These are phyloP conservation scores for Chaetomiaceae sp. DNA, from an alignment of 2,329 filamentous ascomycete genomes.

Conservation along the genomic window DNA sequence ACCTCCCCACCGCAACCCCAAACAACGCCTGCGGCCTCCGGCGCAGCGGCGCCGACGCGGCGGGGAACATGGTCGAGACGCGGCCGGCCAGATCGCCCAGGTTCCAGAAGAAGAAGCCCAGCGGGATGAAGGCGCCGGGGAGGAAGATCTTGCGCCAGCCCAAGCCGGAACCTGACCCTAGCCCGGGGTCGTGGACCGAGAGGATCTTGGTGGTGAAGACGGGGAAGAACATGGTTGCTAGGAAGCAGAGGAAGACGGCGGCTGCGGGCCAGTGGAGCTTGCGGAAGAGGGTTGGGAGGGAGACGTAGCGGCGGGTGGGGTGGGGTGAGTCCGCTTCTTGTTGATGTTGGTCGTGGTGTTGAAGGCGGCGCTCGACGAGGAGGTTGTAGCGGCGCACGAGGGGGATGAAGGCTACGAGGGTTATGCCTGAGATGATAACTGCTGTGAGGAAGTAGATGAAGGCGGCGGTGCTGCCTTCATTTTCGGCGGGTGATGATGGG, in stretches of 20 bases:
- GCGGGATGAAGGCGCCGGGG: conserved; percentile 76
- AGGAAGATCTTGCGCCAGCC: conserved; percentile 56
- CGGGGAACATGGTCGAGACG: conserved; percentile 56
- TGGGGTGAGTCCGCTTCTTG: conserved; percentile 20
- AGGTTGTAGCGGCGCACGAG: conserved; percentile 59
- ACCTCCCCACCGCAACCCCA: conserved; percentile 57
- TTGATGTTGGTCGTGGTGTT: not conserved
- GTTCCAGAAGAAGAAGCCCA: conserved; percentile 93
- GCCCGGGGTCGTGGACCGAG: conserved; percentile 34
- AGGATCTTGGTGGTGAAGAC: conserved; percentile 74
- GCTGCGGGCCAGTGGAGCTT: conserved; percentile 75
- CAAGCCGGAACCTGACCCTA: too few species aligned
- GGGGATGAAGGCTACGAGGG: conserved; percentile 69
- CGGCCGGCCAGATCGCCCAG: conserved; percentile 77
- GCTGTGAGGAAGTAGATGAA: conserved; percentile 91
- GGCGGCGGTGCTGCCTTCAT: conserved; percentile 57
- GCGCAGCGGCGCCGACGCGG: conserved; percentile 50
- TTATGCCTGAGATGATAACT: conserved; percentile 64
- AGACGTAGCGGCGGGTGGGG: conserved; percentile 44
- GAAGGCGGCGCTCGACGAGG: conserved; percentile 39
- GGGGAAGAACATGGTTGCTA: conserved; percentile 88
- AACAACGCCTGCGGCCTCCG: conserved; percentile 65
- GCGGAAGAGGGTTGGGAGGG: conserved; percentile 61
- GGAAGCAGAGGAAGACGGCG: conserved; percentile 77
- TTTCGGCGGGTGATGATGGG: conserved; percentile 22